phyloP scores from a whole-genome alignment of 2,329 filamentous ascomycete species.

The Harringtonia lauricola region DNA sequence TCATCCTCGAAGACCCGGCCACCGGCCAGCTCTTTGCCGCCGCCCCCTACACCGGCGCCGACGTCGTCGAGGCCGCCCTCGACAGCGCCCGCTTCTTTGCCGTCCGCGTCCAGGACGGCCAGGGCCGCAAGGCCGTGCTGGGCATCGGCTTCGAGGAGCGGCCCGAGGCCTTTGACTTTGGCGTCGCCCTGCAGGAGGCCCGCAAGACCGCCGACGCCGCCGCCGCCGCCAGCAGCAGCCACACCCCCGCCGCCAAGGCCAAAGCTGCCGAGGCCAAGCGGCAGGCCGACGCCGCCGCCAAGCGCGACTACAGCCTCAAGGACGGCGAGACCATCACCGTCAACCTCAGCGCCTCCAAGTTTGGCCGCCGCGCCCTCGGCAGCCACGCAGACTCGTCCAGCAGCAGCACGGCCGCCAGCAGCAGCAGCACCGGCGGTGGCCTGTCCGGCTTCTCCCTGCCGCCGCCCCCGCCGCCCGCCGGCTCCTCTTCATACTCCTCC shows the following conservation, averaged over 20 bases:
- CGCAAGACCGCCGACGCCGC: conserved; percentile 58
- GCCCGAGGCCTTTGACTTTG: conserved; percentile 77
- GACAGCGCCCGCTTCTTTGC: conserved; percentile 82
- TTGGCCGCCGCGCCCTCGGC: conserved; percentile 33
- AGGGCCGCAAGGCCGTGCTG: conserved; percentile 64
- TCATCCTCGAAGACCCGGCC: conserved; percentile 66
- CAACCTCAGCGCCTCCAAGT: conserved; percentile 50
- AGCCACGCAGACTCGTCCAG: conserved; percentile 16
- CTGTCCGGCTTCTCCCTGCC: conserved; percentile 59
- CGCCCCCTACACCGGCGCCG: conserved; percentile 58
- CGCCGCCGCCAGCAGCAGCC: conserved; percentile 19
- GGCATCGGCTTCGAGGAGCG: conserved; percentile 84
- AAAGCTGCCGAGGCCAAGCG: background rate
- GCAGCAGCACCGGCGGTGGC: conserved; percentile 12
- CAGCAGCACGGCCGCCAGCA: conserved; percentile 9
- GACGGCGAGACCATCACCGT: conserved; percentile 84
- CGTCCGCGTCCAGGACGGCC: conserved; percentile 64
- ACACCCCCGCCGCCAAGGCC: conserved; percentile 27
- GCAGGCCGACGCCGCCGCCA: conserved; percentile 27
- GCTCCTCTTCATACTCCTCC: conserved; percentile 37
- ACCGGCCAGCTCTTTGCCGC: conserved; percentile 73
- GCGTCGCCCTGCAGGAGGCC: conserved; percentile 68
- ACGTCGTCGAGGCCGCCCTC: conserved; percentile 63
- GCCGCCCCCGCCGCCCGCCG: conserved; percentile 47
- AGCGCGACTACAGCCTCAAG: conserved; percentile 74